phyloP scores from a whole-genome alignment of 352 stramenopile species.

The Elongisporangium anandrum region DNA sequence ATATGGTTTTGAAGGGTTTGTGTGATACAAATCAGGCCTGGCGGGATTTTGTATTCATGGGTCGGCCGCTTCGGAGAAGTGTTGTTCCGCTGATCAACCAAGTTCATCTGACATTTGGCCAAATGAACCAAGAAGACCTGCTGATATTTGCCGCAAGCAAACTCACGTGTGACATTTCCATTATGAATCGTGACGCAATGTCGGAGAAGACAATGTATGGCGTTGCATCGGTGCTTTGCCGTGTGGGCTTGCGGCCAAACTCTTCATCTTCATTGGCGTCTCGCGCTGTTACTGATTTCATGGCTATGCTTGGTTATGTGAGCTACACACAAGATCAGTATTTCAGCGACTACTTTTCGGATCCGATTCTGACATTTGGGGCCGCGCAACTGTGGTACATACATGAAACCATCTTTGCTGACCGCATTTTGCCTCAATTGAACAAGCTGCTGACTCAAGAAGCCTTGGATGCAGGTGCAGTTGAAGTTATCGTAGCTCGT shows the following conservation, averaged over 20 bases:
- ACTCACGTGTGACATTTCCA: constrained; percentile 3
- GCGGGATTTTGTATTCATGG: too few relatives aligned
- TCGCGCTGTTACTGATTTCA: constrained; percentile 18
- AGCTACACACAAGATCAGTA: constrained; percentile 10
- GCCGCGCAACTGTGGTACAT: constrained; percentile 21
- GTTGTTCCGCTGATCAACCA: too few relatives aligned
- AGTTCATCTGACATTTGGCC: too few relatives aligned
- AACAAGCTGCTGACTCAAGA: too few relatives aligned
- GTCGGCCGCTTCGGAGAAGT: too few relatives aligned
- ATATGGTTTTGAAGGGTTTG: too few relatives aligned
- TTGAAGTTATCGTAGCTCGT: too few relatives aligned
- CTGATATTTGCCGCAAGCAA: constrained; percentile 6
- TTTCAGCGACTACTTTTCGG: constrained; percentile 17
- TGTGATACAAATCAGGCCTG: too few relatives aligned
- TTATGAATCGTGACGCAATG: background rate
- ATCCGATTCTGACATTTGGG: constrained; percentile 23
- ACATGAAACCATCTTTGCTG: too few relatives aligned
- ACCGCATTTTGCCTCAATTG: too few relatives aligned
- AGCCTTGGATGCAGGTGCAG: too few relatives aligned
- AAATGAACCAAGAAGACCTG: background rate
- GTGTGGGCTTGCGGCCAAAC: constrained; percentile 15
- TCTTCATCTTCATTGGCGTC: constrained; percentile 12
- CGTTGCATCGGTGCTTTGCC: constrained; percentile 20
- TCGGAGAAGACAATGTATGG: constrained; percentile 9
- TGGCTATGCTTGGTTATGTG: constrained; percentile 13